phyloP scores from a whole-genome alignment of 2,329 filamentous ascomycete species.

The Colletotrichum abscissum region DNA sequence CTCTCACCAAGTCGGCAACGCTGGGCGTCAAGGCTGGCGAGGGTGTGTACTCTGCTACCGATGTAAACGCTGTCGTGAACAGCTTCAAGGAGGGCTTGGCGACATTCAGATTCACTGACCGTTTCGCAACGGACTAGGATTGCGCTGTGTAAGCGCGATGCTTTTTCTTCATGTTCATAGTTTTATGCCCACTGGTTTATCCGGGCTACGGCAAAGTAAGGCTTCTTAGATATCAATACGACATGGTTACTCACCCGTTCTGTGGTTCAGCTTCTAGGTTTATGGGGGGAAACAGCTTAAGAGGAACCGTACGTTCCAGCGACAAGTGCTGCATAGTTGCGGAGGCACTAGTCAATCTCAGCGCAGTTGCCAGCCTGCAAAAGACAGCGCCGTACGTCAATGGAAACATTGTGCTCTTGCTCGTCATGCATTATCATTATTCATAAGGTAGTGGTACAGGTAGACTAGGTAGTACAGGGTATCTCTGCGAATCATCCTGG shows the following conservation, averaged over 20 bases:
- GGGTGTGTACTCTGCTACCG: constrained; percentile 53
- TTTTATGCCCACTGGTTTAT: neutral
- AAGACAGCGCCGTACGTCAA: no score
- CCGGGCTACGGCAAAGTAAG: neutral
- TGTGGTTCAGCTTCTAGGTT: no score
- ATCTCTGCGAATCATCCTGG: constrained; percentile 10
- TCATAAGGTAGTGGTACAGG: constrained; percentile 24
- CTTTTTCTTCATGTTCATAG: constrained; percentile 22
- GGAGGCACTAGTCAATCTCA: no score
- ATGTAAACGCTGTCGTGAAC: constrained; percentile 52
- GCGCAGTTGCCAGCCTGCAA: no score
- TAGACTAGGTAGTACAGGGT: constrained; percentile 28
- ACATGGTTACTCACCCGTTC: neutral
- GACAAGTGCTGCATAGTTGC: no score
- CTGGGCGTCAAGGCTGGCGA: constrained; percentile 53
- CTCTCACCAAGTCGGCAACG: constrained; percentile 19
- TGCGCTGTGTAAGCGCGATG: neutral
- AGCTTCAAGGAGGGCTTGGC: constrained; percentile 68
- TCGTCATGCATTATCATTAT: constrained; percentile 29
- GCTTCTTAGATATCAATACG: constrained; percentile 7
- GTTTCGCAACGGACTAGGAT: constrained; percentile 67
- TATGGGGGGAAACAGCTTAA: no score
- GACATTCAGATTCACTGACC: constrained; percentile 73
- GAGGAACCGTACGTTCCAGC: no score
- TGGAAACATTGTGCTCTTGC: neutral